phyloP scores from a whole-genome alignment of 352 stramenopile species.

The Phytopythium chamaehyphon region DNA sequence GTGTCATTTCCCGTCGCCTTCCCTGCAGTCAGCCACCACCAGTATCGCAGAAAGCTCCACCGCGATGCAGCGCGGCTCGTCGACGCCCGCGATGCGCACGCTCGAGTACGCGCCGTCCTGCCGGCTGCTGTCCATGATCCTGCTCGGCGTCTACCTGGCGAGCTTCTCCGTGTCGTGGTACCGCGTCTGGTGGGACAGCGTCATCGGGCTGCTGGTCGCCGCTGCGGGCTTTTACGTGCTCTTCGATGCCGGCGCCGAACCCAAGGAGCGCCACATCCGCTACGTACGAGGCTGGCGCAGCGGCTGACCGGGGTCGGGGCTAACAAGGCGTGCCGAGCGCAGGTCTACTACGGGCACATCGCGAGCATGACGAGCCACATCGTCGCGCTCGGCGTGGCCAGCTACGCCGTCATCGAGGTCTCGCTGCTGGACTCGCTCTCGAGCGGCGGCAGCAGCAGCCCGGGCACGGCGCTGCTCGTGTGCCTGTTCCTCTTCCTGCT shows the following conservation, averaged over 20 bases:
- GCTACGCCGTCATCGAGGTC: slow-evolving; percentile 54
- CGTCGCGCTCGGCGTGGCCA: slow-evolving; percentile 45
- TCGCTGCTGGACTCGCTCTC: slow-evolving; percentile 58
- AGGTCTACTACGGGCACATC: slow-evolving; percentile 61
- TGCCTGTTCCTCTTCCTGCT: slow-evolving; percentile 58
- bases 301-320: neutral
- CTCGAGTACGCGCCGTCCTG: slow-evolving; percentile 63
- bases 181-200: slow-evolving; percentile 75
- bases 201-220: slow-evolving; percentile 50
- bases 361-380: slow-evolving; percentile 53
- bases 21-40: no score
- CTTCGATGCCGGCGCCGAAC: slow-evolving; percentile 36
- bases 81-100: slow-evolving; percentile 28
- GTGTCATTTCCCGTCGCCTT: no score
- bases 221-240: slow-evolving; percentile 53
- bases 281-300: slow-evolving; percentile 9
- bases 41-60: no score
- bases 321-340: neutral
- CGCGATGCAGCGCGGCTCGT: neutral
- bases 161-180: slow-evolving; percentile 81
- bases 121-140: slow-evolving; percentile 52
- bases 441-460: slow-evolving; percentile 21
- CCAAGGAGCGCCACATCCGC: slow-evolving; percentile 31
- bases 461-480: slow-evolving; percentile 48
- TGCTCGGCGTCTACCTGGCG: slow-evolving; percentile 42